Evolutionary conservation across 345 rosid genomes (phyloP).

Genomic region (Reutealis trisperma): DNA sequence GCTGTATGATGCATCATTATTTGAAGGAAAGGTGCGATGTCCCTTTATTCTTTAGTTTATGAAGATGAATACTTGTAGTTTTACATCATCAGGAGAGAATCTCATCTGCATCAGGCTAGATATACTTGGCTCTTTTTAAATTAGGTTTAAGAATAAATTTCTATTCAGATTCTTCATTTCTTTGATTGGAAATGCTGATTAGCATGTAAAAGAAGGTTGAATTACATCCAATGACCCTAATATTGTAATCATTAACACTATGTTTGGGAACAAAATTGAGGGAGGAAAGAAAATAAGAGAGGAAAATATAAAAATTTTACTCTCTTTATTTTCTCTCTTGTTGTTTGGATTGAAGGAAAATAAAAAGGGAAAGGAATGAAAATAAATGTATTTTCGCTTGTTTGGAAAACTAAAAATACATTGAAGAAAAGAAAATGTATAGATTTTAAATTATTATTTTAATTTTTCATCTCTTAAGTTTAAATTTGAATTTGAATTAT

Average conservation of each 20-base stretch:
- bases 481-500: too few species aligned
- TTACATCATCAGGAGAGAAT: background rate
- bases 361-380: too few species aligned
- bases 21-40: constrained; percentile 79
- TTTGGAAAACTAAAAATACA: too few species aligned
- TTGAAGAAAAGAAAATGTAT: too few species aligned
- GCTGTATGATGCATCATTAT: constrained; percentile 81
- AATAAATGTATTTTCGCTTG: too few species aligned
- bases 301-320: too few species aligned
- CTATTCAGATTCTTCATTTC: background rate
- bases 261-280: too few species aligned
- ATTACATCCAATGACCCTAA: background rate
- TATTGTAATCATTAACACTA: background rate
- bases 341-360: too few species aligned
- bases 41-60: background rate
- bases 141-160: background rate
- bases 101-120: background rate
- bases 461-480: too few species aligned
- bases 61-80: background rate
- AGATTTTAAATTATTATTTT: too few species aligned
- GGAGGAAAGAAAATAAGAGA: too few species aligned
- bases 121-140: background rate
- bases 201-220: background rate
- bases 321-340: too few species aligned
- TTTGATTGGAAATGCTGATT: background rate